Percentiles rank a stretch among this genome's conserved stretches.
These are phyloP conservation scores for Albizia julibrissin DNA, from an alignment of 306 rosid species.

Conservation along the genomic window DNA sequence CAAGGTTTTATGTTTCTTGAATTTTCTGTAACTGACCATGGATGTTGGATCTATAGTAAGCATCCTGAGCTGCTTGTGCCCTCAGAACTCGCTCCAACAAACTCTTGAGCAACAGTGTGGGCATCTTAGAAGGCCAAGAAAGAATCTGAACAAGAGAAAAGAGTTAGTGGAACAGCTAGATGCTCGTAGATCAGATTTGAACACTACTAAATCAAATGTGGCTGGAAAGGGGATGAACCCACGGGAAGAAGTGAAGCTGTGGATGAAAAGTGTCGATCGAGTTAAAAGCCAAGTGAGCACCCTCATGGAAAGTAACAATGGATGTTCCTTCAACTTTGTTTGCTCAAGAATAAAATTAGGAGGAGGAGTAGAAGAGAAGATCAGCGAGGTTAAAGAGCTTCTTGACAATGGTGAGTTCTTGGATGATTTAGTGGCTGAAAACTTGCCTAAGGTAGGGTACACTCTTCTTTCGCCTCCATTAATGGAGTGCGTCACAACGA, in stretches of 20 bases:
- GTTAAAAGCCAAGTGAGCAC: neutral
- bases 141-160: neutral
- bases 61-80: conserved; percentile 4
- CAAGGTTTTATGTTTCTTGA: neutral
- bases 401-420: neutral
- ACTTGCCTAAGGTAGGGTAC: neutral
- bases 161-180: conserved; percentile 2
- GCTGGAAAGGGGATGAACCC: conserved; percentile 4
- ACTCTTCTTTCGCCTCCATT: neutral
- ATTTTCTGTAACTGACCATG: neutral
- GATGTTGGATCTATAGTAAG: neutral
- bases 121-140: neutral
- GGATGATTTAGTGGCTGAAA: neutral
- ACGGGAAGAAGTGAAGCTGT: neutral
- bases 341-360: neutral
- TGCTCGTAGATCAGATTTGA: neutral
- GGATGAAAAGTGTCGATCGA: neutral
- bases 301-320: neutral
- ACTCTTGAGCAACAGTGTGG: neutral
- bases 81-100: neutral
- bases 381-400: neutral
- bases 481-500: neutral
- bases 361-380: neutral
- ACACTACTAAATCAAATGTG: neutral
- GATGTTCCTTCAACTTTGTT: neutral